Conservation (phyloP, 352 stramenopile genomes). For the Globisporangium nodosum region DNA sequence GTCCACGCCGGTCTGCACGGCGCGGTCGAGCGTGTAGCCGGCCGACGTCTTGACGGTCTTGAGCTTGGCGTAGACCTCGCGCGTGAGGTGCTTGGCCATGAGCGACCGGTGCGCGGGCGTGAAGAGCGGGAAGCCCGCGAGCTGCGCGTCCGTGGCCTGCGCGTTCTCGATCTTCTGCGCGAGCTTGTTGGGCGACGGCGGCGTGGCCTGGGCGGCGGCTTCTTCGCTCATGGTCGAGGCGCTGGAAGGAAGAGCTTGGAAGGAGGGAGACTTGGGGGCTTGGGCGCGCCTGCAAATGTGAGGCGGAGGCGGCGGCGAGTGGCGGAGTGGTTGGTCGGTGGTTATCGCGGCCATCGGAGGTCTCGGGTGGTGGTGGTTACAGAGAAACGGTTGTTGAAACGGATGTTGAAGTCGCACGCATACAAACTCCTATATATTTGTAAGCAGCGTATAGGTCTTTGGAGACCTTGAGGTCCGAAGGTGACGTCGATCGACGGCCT, state of each 20-base stretch:
- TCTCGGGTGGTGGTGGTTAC: not conserved
- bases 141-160: slow-evolving; percentile 59
- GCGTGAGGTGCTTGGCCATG: slow-evolving; percentile 79
- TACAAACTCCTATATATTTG: too few relatives aligned
- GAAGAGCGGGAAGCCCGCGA: slow-evolving; percentile 64
- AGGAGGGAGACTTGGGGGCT: not conserved
- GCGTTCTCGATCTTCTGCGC: slow-evolving; percentile 78
- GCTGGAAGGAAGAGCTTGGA: not conserved
- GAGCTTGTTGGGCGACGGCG: slow-evolving; percentile 67
- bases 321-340: not conserved
- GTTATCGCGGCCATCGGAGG: too few relatives aligned
- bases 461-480: too few relatives aligned
- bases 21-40: slow-evolving; percentile 80
- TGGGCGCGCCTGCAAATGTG: slow-evolving; percentile 6
- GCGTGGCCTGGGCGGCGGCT: slow-evolving; percentile 1
- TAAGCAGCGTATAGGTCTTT: too few relatives aligned
- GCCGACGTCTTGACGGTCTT: slow-evolving; percentile 61
- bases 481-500: too few relatives aligned
- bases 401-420: slow-evolving; percentile 12
- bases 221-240: slow-evolving; percentile 24
- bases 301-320: not conserved
- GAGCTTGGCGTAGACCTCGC: slow-evolving; percentile 77
- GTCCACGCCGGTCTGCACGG: slow-evolving; percentile 83
- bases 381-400: slow-evolving; percentile 3
- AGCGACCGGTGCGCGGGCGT: slow-evolving; percentile 78